phyloP scores from a whole-genome alignment of 2,329 filamentous ascomycete species.

The Scedosporium aurantiacum region DNA sequence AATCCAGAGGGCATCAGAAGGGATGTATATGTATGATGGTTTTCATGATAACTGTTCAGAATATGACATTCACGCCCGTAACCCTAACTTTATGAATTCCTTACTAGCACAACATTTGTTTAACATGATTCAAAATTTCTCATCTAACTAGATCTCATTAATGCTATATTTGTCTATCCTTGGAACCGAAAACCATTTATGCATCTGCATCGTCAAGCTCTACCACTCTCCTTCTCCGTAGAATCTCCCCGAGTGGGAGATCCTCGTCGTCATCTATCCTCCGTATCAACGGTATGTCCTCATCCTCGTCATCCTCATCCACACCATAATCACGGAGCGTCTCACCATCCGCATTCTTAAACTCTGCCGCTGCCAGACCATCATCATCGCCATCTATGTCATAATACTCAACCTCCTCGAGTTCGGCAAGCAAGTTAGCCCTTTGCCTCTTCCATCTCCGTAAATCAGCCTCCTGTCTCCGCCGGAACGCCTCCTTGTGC shows the following conservation, averaged over 20 bases:
- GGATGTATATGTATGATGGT: not conserved
- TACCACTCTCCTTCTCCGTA: constrained; percentile 42
- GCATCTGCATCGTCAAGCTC: not conserved
- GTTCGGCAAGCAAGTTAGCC: constrained; percentile 29
- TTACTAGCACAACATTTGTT: not conserved
- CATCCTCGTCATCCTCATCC: constrained; percentile 57
- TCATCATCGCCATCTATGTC: constrained; percentile 31
- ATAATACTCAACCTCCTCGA: constrained; percentile 44
- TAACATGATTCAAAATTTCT: not conserved
- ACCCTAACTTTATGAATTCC: not conserved
- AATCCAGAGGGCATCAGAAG: not conserved
- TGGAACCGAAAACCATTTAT: not conserved
- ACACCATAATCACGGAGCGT: constrained; percentile 66
- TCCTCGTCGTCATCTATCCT: constrained; percentile 37
- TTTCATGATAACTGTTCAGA: not conserved
- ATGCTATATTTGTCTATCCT: not conserved
- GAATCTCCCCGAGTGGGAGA: constrained; percentile 57
- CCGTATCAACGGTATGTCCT: constrained; percentile 5
- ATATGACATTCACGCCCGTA: not conserved
- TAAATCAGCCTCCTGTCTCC: constrained; percentile 37
- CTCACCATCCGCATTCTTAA: constrained; percentile 69
- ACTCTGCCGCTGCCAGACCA: constrained; percentile 33
- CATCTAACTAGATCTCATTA: not conserved
- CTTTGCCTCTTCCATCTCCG: constrained; percentile 26
- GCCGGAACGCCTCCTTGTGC: constrained; percentile 35